Evolutionary conservation across 2,329 filamentous ascomycete species (phyloP).

Genomic region (Penicillium psychrosexuale): DNA sequence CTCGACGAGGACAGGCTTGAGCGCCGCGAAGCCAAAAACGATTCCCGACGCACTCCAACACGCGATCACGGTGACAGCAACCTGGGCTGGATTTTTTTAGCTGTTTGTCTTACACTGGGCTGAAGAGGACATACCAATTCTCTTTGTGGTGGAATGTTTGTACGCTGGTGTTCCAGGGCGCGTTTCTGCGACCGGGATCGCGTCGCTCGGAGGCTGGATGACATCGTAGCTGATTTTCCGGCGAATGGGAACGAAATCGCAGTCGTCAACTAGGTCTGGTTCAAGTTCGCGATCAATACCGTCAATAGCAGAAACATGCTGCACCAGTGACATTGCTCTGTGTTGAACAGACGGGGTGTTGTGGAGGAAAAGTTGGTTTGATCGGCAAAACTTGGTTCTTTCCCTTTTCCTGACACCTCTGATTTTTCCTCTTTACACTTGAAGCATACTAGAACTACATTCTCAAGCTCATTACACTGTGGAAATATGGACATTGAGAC

Average conservation of each 20-base stretch:
- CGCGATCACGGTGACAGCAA: conserved; percentile 63
- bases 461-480: not conserved
- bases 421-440: not conserved
- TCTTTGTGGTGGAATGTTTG: conserved; percentile 43
- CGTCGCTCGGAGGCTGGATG: conserved; percentile 36
- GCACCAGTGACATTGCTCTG: conserved; percentile 48
- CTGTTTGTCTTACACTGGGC: not conserved
- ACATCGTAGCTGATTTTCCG: conserved; percentile 42
- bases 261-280: conserved; percentile 12
- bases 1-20: conserved; percentile 74
- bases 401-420: not conserved
- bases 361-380: not conserved
- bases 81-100: conserved; percentile 50
- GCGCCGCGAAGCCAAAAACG: conserved; percentile 79
- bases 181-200: conserved; percentile 38
- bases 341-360: conserved; percentile 7
- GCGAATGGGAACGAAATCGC: conserved; percentile 18
- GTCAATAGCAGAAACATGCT: conserved; percentile 51
- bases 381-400: not conserved
- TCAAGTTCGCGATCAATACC: conserved; percentile 46
- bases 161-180: conserved; percentile 48
- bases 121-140: conserved; percentile 27
- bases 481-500: not conserved
- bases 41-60: conserved; percentile 75
- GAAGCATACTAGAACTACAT: not conserved